Percentiles rank a stretch among this genome's conserved stretches.
These are phyloP conservation scores for Eruca vesicaria DNA, from an alignment of 441 rosid species.

Conservation along the genomic window DNA sequence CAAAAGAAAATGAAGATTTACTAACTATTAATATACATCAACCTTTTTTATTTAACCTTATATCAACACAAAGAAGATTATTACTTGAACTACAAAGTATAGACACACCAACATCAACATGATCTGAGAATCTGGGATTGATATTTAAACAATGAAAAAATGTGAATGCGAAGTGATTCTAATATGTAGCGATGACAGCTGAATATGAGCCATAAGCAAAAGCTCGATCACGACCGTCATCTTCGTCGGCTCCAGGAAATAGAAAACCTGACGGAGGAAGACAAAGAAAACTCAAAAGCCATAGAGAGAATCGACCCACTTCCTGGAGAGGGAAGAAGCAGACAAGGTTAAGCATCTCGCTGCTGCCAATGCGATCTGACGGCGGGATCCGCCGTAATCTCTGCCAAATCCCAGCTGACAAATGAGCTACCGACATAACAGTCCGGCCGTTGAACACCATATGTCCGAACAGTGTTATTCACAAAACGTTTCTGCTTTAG, in stretches of 20 bases:
- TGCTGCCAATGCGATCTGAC: conserved; percentile 48
- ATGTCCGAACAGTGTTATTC: not conserved
- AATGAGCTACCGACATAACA: conserved; percentile 47
- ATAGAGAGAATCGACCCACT: conserved; percentile 55
- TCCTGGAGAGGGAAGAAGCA: conserved; percentile 65
- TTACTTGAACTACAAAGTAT: not conserved
- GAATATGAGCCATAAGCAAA: conserved; percentile 16
- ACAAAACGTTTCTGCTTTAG: not conserved
- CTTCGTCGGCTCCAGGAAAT: conserved; percentile 32
- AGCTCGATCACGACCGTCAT: not conserved
- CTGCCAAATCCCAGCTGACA: conserved; percentile 59
- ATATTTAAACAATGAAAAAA: conserved; percentile 48
- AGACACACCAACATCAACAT: not conserved
- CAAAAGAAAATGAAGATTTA: not conserved
- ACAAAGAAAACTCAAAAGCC: conserved; percentile 61
- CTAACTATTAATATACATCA: not conserved
- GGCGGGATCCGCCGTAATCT: conserved; percentile 41
- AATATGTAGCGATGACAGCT: conserved; percentile 28
- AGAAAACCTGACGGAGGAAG: conserved; percentile 52
- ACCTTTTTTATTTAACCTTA: not conserved
- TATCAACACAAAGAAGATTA: not conserved
- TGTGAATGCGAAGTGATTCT: conserved; percentile 45
- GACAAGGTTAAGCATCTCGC: conserved; percentile 59
- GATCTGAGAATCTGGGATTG: not conserved
- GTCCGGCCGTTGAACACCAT: conserved; percentile 61